These are phyloP conservation scores for Saccharomycopsis malanga DNA, from an alignment of 805 yeast species.

Conservation along the genomic window DNA sequence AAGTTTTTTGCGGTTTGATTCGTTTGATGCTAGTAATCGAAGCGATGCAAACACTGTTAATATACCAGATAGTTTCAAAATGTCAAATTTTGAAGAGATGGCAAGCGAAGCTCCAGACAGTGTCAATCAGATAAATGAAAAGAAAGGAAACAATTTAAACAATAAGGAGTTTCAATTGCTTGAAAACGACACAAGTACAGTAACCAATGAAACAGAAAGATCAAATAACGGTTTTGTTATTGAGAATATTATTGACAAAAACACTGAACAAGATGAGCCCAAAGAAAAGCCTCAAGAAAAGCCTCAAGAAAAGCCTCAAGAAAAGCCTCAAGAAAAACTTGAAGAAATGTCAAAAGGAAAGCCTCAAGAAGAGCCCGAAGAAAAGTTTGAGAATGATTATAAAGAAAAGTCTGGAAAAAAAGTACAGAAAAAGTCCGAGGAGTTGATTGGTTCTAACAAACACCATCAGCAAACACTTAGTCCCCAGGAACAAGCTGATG, in stretches of 20 bases:
- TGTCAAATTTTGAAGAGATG: slow-evolving; percentile 35
- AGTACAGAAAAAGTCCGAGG: not conserved
- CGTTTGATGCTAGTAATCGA: no score
- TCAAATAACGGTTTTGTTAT: no score
- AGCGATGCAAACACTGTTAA: no score
- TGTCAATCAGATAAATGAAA: no score
- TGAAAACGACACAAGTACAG: no score
- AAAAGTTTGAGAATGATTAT: not conserved
- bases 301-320: not conserved
- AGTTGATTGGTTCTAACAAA: not conserved
- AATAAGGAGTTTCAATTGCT: no score
- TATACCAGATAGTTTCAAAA: slow-evolving; percentile 49
- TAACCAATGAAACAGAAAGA: no score
- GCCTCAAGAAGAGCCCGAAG: not conserved
- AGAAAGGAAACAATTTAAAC: no score
- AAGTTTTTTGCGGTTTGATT: no score
- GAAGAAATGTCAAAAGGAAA: not conserved
- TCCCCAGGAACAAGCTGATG: slow-evolving; percentile 11
- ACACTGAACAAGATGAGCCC: not conserved
- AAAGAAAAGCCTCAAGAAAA: not conserved
- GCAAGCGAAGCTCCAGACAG: no score
- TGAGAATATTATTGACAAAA: no score
- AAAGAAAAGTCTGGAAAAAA: no score
- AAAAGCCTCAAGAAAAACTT: not conserved
- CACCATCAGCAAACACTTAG: not conserved